Evolutionary conservation across 768 basidiomycete species (phyloP).

Genomic region (Mycena galericulata): DNA sequence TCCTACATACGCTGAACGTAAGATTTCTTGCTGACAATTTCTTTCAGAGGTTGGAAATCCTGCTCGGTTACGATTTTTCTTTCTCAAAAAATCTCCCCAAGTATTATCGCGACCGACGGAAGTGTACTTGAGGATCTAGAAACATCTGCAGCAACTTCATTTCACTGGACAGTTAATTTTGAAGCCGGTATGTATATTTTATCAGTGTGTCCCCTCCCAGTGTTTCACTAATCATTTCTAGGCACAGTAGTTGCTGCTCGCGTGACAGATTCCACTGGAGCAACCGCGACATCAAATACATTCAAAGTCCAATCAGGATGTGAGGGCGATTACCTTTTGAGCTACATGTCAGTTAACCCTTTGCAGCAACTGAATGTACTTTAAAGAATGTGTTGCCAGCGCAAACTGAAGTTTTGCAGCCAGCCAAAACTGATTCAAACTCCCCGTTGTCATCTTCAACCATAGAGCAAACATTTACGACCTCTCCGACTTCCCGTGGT

Average conservation of each 20-base stretch:
- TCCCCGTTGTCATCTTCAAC: too few species aligned
- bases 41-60: constrained; percentile 6
- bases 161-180: constrained; percentile 17
- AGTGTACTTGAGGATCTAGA: not conserved
- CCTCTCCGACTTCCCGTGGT: too few species aligned
- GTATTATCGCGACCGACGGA: not conserved
- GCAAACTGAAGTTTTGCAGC: too few species aligned
- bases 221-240: not conserved
- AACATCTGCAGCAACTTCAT: not conserved
- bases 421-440: too few species aligned
- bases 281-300: not conserved
- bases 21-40: not conserved
- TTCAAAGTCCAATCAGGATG: constrained; percentile 17
- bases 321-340: not conserved
- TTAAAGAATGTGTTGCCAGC: not conserved
- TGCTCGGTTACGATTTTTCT: not conserved
- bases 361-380: constrained; percentile 14
- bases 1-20: too few species aligned
- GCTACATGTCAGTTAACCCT: not conserved
- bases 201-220: not conserved
- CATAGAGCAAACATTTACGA: too few species aligned
- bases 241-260: constrained; percentile 15
- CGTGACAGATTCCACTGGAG: constrained; percentile 21
- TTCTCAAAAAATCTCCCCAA: not conserved
- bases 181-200: constrained; percentile 7